Evolutionary conservation across 805 yeast genomes (phyloP).

Genomic region (Hyphopichia homilentoma): DNA sequence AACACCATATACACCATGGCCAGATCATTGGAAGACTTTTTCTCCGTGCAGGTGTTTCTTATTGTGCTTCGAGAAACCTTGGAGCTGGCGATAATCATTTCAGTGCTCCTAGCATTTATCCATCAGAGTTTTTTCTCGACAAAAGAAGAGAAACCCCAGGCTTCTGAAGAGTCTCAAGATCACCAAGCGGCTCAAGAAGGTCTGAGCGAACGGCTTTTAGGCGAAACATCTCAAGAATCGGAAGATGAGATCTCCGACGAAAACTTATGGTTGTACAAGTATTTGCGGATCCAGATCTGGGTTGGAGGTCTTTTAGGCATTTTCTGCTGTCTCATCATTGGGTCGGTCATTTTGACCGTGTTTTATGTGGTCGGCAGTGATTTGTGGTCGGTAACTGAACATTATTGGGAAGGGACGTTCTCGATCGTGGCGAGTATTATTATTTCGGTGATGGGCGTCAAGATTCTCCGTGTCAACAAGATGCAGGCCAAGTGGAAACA

Average conservation of each 20-base stretch:
- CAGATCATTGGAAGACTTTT: conserved; percentile 32
- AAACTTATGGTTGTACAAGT: conserved; percentile 9
- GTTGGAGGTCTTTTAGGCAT: conserved; percentile 41
- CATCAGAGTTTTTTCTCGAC: conserved; percentile 44
- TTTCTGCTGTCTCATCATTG: conserved; percentile 35
- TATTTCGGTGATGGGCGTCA: conserved; percentile 45
- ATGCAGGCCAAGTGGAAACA: conserved; percentile 44
- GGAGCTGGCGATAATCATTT: conserved; percentile 72
- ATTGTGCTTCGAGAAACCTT: conserved; percentile 70
- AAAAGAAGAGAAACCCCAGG: not conserved
- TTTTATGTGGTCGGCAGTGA: conserved; percentile 42
- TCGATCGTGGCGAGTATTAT: conserved; percentile 42
- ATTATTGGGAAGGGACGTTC: conserved; percentile 46
- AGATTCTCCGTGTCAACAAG: conserved; percentile 39
- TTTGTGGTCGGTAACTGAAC: conserved; percentile 44
- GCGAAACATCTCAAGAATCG: not conserved
- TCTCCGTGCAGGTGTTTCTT: conserved; percentile 71
- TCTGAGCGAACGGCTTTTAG: not conserved
- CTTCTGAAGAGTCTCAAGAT: not conserved
- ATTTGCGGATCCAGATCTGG: conserved; percentile 40
- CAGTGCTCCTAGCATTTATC: conserved; percentile 68
- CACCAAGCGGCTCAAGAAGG: not conserved
- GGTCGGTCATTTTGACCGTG: conserved; percentile 33
- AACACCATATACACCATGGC: too few relatives aligned
- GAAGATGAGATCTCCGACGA: conserved; percentile 1